Percentiles rank a stretch among this genome's conserved stretches.
phyloP scores from a whole-genome alignment of 257 asterid genomes.

The Craterostigma plantagineum region DNA sequence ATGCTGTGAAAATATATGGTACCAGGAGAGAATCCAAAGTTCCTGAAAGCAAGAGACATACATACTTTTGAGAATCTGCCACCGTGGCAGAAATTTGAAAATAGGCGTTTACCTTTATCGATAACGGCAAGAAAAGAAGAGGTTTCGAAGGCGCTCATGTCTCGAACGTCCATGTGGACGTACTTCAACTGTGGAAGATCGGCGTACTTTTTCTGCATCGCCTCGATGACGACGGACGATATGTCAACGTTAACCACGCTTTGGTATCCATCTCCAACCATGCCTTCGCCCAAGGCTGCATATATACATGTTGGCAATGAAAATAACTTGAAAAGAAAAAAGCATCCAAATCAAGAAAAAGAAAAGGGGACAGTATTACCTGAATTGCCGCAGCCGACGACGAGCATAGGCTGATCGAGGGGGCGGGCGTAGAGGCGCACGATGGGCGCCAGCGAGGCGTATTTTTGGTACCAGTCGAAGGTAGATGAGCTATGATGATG shows the following conservation, averaged over 20 bases:
- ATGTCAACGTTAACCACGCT: constrained; percentile 45
- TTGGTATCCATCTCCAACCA: constrained; percentile 52
- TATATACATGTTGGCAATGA: background rate
- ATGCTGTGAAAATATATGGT: constrained; percentile 15
- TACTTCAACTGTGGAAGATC: constrained; percentile 34
- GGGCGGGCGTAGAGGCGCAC: constrained; percentile 43
- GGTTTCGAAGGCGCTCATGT: constrained; percentile 40
- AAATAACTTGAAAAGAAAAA: too few species aligned
- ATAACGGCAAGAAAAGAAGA: constrained; percentile 41
- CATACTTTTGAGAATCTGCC: constrained; percentile 11
- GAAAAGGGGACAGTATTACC: constrained; percentile 22
- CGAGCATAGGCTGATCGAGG: constrained; percentile 32
- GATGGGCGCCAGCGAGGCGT: constrained; percentile 44
- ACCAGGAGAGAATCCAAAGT: constrained; percentile 74
- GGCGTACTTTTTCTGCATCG: constrained; percentile 49
- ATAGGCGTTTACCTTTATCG: constrained; percentile 40
- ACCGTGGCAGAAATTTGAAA: constrained; percentile 4
- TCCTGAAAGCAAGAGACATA: constrained; percentile 40
- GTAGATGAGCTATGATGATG: constrained; percentile 21
- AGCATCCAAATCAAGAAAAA: background rate
- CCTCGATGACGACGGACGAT: constrained; percentile 55
- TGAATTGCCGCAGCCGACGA: constrained; percentile 65
- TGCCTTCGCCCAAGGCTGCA: constrained; percentile 55
- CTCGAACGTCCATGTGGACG: constrained; percentile 45
- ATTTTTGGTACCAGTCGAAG: constrained; percentile 75